A percentile compares a stretch with the other conserved stretches of the same genome.
Conservation (phyloP, 106 monocot species). For the Ottelia alismoides region DNA sequence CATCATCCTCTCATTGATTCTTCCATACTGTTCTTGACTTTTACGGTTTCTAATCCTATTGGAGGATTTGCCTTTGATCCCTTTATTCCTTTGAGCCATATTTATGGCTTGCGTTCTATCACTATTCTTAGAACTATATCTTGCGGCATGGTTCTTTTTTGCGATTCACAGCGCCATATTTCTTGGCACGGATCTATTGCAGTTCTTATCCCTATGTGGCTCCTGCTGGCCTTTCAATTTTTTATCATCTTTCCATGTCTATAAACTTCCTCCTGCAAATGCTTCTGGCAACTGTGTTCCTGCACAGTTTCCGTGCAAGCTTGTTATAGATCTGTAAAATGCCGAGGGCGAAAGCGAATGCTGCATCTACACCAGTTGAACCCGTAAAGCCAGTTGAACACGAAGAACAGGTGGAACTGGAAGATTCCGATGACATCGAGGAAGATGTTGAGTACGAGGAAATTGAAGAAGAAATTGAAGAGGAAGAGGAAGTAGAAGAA, state of each 20-base stretch:
- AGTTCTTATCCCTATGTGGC: too few species aligned
- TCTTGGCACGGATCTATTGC: too few species aligned
- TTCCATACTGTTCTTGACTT: too few species aligned
- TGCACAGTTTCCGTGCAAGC: constrained; percentile 61
- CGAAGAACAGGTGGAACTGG: constrained; percentile 26
- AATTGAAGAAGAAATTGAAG: constrained; percentile 24
- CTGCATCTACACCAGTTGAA: constrained; percentile 29
- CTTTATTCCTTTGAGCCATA: too few species aligned
- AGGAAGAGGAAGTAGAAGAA: constrained; percentile 43
- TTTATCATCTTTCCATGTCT: constrained; percentile 37
- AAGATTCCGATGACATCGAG: constrained; percentile 17
- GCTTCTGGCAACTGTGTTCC: constrained; percentile 61
- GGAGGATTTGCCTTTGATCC: too few species aligned
- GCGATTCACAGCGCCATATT: too few species aligned
- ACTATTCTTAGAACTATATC: too few species aligned
- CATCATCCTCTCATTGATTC: too few species aligned
- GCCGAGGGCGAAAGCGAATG: constrained; percentile 46
- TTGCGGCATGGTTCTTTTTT: too few species aligned
- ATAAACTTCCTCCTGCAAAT: constrained; percentile 42
- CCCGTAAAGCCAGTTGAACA: constrained; percentile 22
- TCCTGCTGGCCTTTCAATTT: too few species aligned
- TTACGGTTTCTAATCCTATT: too few species aligned
- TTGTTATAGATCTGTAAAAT: constrained; percentile 48
- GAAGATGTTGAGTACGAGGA: constrained; percentile 26
- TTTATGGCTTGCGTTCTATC: too few species aligned